phyloP scores from a whole-genome alignment of 495 filamentous ascomycete species.

The Aspergillus affinis region DNA sequence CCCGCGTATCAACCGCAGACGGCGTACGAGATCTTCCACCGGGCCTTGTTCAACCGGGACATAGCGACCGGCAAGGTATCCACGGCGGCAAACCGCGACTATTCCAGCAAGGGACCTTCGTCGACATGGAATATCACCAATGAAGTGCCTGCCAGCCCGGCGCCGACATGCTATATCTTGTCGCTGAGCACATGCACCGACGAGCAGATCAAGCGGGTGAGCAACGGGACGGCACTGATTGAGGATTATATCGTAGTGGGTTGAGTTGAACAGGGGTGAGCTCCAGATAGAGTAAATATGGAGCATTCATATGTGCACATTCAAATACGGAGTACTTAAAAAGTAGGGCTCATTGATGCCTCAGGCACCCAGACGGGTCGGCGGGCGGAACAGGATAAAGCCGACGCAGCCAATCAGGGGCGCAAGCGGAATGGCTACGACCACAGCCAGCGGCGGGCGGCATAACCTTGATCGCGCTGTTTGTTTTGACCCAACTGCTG shows the following conservation, averaged over 20 bases:
- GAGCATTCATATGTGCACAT: too few relatives aligned
- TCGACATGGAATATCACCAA: conserved; percentile 55
- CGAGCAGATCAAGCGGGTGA: conserved; percentile 46
- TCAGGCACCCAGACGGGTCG: too few relatives aligned
- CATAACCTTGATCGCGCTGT: too few relatives aligned
- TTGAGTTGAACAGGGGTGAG: background rate
- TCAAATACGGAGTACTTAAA: too few relatives aligned
- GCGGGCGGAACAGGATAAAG: too few relatives aligned
- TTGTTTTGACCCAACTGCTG: too few relatives aligned
- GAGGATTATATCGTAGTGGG: conserved; percentile 41
- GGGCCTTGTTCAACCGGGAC: conserved; percentile 52
- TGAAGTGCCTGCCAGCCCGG: conserved; percentile 36
- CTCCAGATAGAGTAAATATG: too few relatives aligned
- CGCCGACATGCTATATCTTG: conserved; percentile 48
- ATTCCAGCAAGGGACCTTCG: conserved; percentile 48
- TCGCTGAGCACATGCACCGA: conserved; percentile 43
- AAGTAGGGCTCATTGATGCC: too few relatives aligned
- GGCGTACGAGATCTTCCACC: conserved; percentile 54
- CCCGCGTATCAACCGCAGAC: conserved; percentile 59
- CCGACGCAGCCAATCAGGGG: too few relatives aligned
- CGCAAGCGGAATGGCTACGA: too few relatives aligned
- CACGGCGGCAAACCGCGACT: conserved; percentile 38
- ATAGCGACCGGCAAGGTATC: conserved; percentile 54
- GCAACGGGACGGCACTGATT: conserved; percentile 48
- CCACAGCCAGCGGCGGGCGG: too few relatives aligned